Base-by-base conservation (phyloP, 1,284 basidiomycete genomes). In the Sporisorium scitamineum region DNA sequence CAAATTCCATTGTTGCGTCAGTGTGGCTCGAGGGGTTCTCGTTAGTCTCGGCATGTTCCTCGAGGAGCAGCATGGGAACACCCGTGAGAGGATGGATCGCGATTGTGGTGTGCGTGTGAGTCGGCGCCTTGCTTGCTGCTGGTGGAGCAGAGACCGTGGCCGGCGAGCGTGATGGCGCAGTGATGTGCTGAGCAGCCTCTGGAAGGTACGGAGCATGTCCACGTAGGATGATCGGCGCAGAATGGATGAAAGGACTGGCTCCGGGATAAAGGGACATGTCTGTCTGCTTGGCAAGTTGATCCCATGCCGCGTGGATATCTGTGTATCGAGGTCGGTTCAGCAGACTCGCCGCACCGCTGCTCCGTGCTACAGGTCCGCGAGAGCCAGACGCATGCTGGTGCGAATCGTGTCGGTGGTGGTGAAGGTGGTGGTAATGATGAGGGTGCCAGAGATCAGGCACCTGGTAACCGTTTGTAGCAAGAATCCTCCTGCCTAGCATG, bases 401-500 rank as follows among this genome's bases (percentile, higher is more conserved):
- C 7, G 37, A 20, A 34, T 34, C 8, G 22, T 45, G 41, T 20
- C 41, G 24, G 24, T 59, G 60, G 9, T 56, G 44, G 18, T 42
- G 39, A 31, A 29, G 48, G 9, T 66, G 59, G 26, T 42, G 41
- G 18, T 60, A 26, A 10, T 61, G 48, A 26, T 58, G 65, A 32
- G 60, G 57, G 7, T 54, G 39, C 69, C 65, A 71, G 39, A 66
- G 32, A 31, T 73, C 70, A 14, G 52, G 50, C 4, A 80, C 55
- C 24, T 76, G 74, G 27, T 78, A 54, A 3, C 79, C 79, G 4
- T 59, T 56, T 13, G 69, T 55, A 1, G 79, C 74, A 6, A 81
- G 68, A 5, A 81, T 39, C 18, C 79, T 66, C 16, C 72, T 63
- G 0, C 79, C 79, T 44, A 81, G 69, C 41, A 76, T 55, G 24